Evolutionary conservation across 352 stramenopile species (phyloP), one percentile per base, ranked within the genome.

Genomic region (Globisporangium emineosum): DNA sequence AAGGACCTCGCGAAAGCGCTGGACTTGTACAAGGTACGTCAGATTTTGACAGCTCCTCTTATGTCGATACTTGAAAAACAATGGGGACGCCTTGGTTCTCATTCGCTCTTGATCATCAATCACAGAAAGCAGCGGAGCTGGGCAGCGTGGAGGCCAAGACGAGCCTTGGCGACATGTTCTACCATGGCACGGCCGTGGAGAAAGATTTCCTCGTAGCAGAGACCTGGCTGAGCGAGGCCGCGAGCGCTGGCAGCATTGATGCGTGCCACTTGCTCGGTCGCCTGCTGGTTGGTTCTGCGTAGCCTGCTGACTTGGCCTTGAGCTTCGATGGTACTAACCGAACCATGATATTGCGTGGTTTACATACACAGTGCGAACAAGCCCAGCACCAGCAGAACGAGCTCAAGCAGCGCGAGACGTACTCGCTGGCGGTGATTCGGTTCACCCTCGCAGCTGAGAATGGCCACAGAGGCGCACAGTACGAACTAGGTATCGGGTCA

Each of bases 131-230:
- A 40, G 81, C 83, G n/a, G 70, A 72, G 29, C 66, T 79, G 40
- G 68, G 69, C 7, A 81, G 70, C 60, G 50, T 65, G 4, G 57
- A 75, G 30, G 83, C 85, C 9, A 86, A 83, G 73, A 67, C 72
- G 10, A 90, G 79, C 37, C 62, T 93, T n/a, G 85, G 80, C 0
- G 75, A 87, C 65, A 89, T 90, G 76, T 72, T 78, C 62, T 68
- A 81, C 17, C 58, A 61, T 15, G 85, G 82, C 1, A 65, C 72
- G 5, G 77, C 72, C 35, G 65, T 78, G 19, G 79, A 88, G 42
- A 80, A 70, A 56, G 85, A 93, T 29, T 23, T 79, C 21, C 70
- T 88, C 10, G 42, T 83, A 30, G 83, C 79, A 1, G 78, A 77
- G 52, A 73, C 79, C 58, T 90, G 78, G 76, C 72, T 89, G 45